Percentiles rank a stretch among this genome's conserved stretches.
These are phyloP conservation scores for Aspergillus bertholletiae DNA, from an alignment of 495 filamentous ascomycete species.

Conservation along the genomic window DNA sequence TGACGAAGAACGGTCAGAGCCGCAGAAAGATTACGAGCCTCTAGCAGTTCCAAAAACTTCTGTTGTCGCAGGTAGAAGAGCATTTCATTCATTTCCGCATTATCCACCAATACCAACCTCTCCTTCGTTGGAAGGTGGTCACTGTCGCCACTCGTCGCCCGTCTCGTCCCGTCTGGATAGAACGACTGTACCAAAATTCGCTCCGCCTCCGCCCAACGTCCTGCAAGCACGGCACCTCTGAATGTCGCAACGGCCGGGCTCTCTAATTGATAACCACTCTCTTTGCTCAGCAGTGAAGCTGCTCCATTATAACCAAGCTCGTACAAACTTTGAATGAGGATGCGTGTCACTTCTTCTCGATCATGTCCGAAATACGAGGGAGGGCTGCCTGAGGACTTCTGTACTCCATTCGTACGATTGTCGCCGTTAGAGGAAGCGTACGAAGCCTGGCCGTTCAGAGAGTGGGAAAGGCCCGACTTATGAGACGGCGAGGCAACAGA, in stretches of 20 bases:
- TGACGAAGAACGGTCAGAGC: conserved; percentile 79
- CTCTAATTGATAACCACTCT: conserved; percentile 89
- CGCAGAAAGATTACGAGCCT: conserved; percentile 64
- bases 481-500: conserved; percentile 31
- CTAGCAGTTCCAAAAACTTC: conserved; percentile 90
- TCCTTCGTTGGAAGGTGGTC: conserved; percentile 27
- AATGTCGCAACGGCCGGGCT: conserved; percentile 81
- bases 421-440: conserved; percentile 35
- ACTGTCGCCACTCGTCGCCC: conserved; percentile 33
- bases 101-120: conserved; percentile 50
- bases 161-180: conserved; percentile 45
- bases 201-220: conserved; percentile 84
- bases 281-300: conserved; percentile 67
- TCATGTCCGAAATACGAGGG: conserved; percentile 73
- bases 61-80: conserved; percentile 84
- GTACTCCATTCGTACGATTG: conserved; percentile 45
- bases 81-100: conserved; percentile 58
- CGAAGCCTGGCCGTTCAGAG: conserved; percentile 50
- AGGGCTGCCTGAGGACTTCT: conserved; percentile 30
- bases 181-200: conserved; percentile 64
- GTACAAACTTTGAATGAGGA: conserved; percentile 84
- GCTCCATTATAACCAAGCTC: conserved; percentile 83
- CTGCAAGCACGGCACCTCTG: conserved; percentile 72
- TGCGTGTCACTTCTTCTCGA: conserved; percentile 88
- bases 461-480: conserved; percentile 35